Base-by-base conservation (phyloP, 2,329 filamentous ascomycete genomes). In the Penicillium sclerotiorum region DNA sequence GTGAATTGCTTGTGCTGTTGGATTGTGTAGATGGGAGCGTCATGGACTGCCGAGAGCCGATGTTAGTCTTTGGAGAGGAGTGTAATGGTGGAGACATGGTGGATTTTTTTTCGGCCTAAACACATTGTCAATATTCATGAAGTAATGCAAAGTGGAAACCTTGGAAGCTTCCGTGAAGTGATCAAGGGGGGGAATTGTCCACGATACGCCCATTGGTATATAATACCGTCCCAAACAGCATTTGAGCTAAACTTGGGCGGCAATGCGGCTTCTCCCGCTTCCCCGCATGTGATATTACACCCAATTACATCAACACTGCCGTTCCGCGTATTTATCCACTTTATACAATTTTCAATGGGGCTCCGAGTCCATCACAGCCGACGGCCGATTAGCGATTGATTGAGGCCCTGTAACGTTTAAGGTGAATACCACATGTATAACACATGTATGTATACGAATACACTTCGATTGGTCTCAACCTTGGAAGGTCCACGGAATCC, bases 31-130 rank as follows among this genome's bases (percentile, higher is more conserved):
- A 23, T 43, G 27, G 17, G 40, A 37, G 30, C 43, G 52, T 47
- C 55, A 57, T 53, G 48, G 50, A 50, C 47, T 45, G 49, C 55
- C 55, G 55, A 57, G 23, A 50, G 55, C 55, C 55, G 55, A 57
- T 36, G 28, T 36, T 15, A 18, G 27, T 35, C 21, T 15, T 44
- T 20, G 11, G 17, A 23, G 21, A 39, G 20, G 13, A 13, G 15
- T 18, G 3, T 9, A 28, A 12, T 7, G 22, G 33, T 36, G 33
- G 33, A 30, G 17, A 17, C n/a, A 32, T 32, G 8, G 27, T 9
- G 13, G 5, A 23, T 25, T 9, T 17, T 8, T 3, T 23, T 39
- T n/a, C 13, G 5, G 2, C 5, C 13, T 8, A 13, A n/a, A 20
- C 22, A 13, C 8, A 12, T 23, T 12, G 32, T n/a, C n/a, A n/a